Evolutionary conservation across 495 filamentous ascomycete species (phyloP), one percentile per base, ranked within the genome.

Genomic region (Neurospora sublineolata): DNA sequence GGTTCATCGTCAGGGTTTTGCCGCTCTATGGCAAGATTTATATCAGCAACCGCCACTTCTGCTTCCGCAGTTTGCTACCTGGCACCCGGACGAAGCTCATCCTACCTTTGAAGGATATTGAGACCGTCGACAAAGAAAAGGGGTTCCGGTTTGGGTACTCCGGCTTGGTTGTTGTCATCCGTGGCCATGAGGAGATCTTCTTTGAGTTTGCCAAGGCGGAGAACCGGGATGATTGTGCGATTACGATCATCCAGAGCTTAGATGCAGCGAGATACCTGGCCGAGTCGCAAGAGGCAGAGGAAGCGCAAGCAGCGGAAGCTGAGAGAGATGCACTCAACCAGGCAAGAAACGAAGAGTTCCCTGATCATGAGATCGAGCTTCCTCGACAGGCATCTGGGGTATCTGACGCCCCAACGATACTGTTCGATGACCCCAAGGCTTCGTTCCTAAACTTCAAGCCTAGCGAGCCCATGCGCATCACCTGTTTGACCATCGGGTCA

Each of bases 21-120:
- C 95, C 95, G 9, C 86, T 97, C 16, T 99, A 98, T 77, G 95
- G 95, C 72, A 99, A 98, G 81, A 92, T 98, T 39, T 99, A 99
- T 79, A 89, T 98, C 76, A 92, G 95, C 76, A 89, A 93, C 77
- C 87, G 89, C n/a, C 89, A 90, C 74, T 91, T 99, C 69, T 99
- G 95, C 80, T 99, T 97, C 80, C 91, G 95, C 68, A 97, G 94
- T 78, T 82, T 97, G 69, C 80, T 98, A 12, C 93, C 91, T 16
- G 94, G 94, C 1, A 97, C 94, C 4, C 90, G 93, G 64, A 98
- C 95, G 0, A 98, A 97, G 80, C 85, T 99, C 77, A 93, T 98
- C 58, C 85, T 99, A 1, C 95, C 95, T 3, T 81, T 98, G 38
- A 94, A 90, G 75, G 94, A 98, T 75, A 90, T 98, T 69, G 93